Base-by-base conservation (phyloP, 495 filamentous ascomycete genomes). In the Recurvomyces mirabilis region DNA sequence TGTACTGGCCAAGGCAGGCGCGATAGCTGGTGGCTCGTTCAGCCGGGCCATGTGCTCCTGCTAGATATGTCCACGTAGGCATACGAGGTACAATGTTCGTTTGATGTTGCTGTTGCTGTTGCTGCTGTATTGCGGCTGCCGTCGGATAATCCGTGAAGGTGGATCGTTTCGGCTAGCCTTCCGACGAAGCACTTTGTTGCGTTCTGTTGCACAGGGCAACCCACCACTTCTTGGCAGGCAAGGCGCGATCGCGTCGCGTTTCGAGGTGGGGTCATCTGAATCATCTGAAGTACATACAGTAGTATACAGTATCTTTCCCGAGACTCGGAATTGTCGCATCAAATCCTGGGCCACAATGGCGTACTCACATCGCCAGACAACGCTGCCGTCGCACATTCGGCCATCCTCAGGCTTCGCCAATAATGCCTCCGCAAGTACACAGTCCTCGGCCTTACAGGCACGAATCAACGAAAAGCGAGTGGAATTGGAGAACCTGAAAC, bases 381-480 rank as follows among this genome's bases (percentile, higher is more conserved):
- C 73, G n/a, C 65, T 82, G 43, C 66, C 76, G 5, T 72, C 73
- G 14, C 74, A 79, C 60, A 60, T 79, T 53, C 78, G 79, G 29
- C 75, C 77, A 49, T 65, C 71, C 19, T 79, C 79, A 20, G 62
- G 68, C 20, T 63, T 72, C 1, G 62, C 65, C 22, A 66, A 50
- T 62, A 56, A 65, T 60, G n/a, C 65, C 57, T 21, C 67, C 65
- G 47, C 41, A 60, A 25, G 62, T 62, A 40, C 47, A 28, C 87
- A 88, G 60, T 87, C 89, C 15, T 80, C 86, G 3, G 76, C 80
- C 20, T 70, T 98, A n/a, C 59, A 83, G 22, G 77, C 86, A 21
- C 81, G 93, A 39, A 87, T 98, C 60, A 81, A 83, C 38, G 86
- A 93, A 58, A 98, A 98, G 67, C 87, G 84, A 60, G 81, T 81